These are phyloP conservation scores for Aleurites moluccanus DNA, from an alignment of 441 rosid species.

Conservation along the genomic window DNA sequence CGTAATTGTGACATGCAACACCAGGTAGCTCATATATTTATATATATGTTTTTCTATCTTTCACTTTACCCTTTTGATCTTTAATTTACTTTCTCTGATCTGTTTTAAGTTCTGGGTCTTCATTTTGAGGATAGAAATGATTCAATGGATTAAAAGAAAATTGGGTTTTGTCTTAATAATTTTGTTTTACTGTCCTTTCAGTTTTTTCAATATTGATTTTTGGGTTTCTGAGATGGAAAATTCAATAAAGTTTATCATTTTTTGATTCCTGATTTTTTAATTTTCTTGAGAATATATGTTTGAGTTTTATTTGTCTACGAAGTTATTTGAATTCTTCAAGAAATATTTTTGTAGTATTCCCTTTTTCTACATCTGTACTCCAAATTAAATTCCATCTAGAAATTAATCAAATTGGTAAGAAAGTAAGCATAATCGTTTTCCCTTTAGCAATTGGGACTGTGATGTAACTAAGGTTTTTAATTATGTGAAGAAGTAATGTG, in stretches of 20 bases:
- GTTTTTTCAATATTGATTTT: neutral
- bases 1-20: no score
- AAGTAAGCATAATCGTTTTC: no score
- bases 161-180: neutral
- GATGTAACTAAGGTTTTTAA: neutral
- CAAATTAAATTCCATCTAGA: neutral
- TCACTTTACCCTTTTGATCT: neutral
- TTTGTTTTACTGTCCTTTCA: neutral
- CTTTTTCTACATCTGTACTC: no score
- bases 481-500: neutral
- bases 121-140: no score
- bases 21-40: constrained; percentile 34
- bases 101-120: no score
- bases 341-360: neutral
- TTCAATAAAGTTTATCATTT: neutral
- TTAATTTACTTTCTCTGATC: neutral
- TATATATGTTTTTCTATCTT: no score
- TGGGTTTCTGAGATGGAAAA: neutral
- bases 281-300: neutral
- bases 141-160: neutral
- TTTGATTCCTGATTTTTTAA: neutral
- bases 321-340: neutral
- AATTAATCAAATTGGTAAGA: neutral
- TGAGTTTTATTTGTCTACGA: neutral
- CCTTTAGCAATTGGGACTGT: neutral